Evolutionary conservation across 805 yeast species (phyloP).

Genomic region (Metschnikowia peoriensis): DNA sequence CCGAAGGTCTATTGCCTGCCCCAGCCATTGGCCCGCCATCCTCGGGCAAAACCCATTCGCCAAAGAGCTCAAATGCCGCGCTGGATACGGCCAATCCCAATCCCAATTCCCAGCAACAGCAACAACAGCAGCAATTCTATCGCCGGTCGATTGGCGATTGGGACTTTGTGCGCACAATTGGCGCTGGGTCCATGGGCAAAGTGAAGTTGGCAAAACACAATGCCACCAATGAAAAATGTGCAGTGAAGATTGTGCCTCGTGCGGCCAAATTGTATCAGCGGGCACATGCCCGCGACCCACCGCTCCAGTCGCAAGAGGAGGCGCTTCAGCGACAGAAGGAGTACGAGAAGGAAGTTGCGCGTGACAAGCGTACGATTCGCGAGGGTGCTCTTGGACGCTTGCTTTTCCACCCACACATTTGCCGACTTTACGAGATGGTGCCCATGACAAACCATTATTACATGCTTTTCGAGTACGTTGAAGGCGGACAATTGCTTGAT

Average conservation of each 20-base stretch:
- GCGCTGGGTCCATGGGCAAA: constrained; percentile 99
- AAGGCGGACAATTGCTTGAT: constrained; percentile 97
- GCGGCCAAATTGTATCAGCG: constrained; percentile 77
- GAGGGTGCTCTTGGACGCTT: constrained; percentile 94
- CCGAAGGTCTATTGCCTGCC: constrained; percentile 17
- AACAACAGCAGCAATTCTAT: constrained; percentile 54
- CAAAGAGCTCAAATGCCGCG: not conserved
- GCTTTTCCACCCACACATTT: constrained; percentile 87
- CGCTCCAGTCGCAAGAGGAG: constrained; percentile 59
- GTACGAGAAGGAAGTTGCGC: constrained; percentile 76
- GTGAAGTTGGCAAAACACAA: constrained; percentile 91
- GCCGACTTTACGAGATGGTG: constrained; percentile 88
- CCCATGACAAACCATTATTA: constrained; percentile 96
- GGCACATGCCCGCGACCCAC: constrained; percentile 67
- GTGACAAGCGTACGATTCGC: constrained; percentile 89
- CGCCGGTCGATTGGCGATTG: constrained; percentile 93
- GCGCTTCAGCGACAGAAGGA: constrained; percentile 63
- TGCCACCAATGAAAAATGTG: constrained; percentile 78
- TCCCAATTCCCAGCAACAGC: not conserved
- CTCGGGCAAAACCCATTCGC: not conserved
- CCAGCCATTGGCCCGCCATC: constrained; percentile 9
- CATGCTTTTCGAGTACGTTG: constrained; percentile 93
- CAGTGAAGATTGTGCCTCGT: constrained; percentile 88
- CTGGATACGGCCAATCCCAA: not conserved
- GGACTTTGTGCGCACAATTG: constrained; percentile 92